A percentile compares a stretch with the other conserved stretches of the same genome.
Evolutionary conservation across 2,329 filamentous ascomycete genomes (phyloP).

Genomic region (Phyllosticta citriasiana): DNA sequence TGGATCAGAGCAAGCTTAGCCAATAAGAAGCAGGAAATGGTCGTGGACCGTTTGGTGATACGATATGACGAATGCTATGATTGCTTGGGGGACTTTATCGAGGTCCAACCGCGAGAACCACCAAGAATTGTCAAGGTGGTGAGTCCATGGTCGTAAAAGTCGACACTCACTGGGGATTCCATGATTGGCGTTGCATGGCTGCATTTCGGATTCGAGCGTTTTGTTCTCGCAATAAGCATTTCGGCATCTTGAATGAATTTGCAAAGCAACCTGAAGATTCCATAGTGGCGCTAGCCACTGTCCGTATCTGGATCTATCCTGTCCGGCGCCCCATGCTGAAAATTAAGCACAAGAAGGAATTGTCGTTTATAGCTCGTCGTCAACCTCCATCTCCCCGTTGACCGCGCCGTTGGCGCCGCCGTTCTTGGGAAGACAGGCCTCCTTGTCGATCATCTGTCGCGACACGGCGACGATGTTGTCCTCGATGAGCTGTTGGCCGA

Average conservation of each 20-base stretch:
- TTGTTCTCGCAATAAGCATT: background rate
- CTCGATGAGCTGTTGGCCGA: slow-evolving; percentile 93
- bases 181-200: background rate
- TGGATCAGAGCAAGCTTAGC: background rate
- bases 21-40: background rate
- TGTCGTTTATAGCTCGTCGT: slow-evolving; percentile 17
- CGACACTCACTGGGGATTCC: background rate
- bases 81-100: background rate
- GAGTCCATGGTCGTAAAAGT: background rate
- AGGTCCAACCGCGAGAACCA: background rate
- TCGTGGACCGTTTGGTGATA: background rate
- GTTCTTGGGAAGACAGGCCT: slow-evolving; percentile 71
- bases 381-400: slow-evolving; percentile 26
- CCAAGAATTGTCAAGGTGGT: background rate
- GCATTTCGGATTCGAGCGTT: background rate
- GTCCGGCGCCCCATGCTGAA: background rate
- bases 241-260: background rate
- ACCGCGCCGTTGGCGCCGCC: slow-evolving; percentile 20
- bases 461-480: slow-evolving; percentile 99
- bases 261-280: background rate
- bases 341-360: slow-evolving; percentile 3
- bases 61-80: background rate
- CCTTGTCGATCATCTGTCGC: slow-evolving; percentile 98
- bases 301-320: background rate
- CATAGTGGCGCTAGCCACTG: background rate